Evolutionary conservation across 2,329 filamentous ascomycete genomes (phyloP), one percentile per base, ranked within the genome.

Genomic region (Pseudogymnoascus sp.): DNA sequence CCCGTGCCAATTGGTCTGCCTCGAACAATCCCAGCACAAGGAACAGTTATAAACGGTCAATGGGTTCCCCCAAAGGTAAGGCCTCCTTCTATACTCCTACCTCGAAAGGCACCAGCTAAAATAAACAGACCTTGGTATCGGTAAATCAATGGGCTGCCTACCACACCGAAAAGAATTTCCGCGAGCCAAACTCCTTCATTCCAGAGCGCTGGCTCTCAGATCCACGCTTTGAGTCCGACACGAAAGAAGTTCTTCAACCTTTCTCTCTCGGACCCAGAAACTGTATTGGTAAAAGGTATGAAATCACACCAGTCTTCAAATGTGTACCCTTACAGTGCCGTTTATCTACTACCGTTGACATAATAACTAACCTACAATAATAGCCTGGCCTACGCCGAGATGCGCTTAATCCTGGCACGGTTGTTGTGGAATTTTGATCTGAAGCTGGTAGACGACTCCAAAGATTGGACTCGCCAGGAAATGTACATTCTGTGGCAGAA

Each of bases 151-250:
- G 52, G 52, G 52, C 52, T 13, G 21, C 35, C 21, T 58, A 35
- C n/a, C 29, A 33, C 15, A 37, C 29, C 13, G 9, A 21, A 18
- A 37, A 58, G 29, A 35, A 33, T 13, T 58, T 58, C 6, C 52
- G 12, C 5, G 18, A 31, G 15, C 60, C 42, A 5, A n/a, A 48
- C 35, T 64, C 68, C 1, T 78, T 77, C 62, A 63, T 70, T 10
- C 77, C 77, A 0, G 75, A 78, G 62, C 68, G 76, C 4, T 78
- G 74, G 74, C 59, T 71, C 18, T 70, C 72, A 5, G 52, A 27
- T 8, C 10, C 29, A 27, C 42, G 25, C 2, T 58, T 35, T 58
- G 21, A 2, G 15, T 12, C 31, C 5, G 75, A 78, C 2, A 69
- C 76, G n/a, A 36, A 36, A 6, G 62, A 62, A 1, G 63, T 48